These are phyloP conservation scores for Candida neerlandica DNA, from an alignment of 1,139 yeast genomes.

Conservation along the genomic window DNA sequence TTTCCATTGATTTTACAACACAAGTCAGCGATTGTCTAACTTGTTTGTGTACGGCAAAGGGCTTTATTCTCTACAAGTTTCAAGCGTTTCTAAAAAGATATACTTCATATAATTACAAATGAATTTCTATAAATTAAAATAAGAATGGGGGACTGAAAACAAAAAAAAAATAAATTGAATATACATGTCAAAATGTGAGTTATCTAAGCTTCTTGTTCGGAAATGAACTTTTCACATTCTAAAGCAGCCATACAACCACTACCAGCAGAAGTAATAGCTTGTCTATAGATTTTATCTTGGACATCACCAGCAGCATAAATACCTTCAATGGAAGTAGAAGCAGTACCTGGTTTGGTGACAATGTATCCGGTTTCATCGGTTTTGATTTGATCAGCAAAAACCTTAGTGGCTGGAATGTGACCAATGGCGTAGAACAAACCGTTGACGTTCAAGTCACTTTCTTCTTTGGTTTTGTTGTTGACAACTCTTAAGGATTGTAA, in stretches of 20 bases:
- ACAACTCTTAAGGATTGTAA: conserved; percentile 60
- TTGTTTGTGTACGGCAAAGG: too few relatives aligned
- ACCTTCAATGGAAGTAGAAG: conserved; percentile 86
- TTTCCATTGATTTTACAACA: too few relatives aligned
- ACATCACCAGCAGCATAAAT: conserved; percentile 99
- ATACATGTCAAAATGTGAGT: conserved; percentile 6
- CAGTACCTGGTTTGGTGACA: conserved; percentile 83
- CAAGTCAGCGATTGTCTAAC: too few relatives aligned
- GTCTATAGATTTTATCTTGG: conserved; percentile 95
- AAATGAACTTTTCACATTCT: conserved; percentile 83
- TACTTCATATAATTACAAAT: neutral
- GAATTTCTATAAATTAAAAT: conserved; percentile 3
- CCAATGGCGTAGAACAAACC: conserved; percentile 99
- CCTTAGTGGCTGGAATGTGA: conserved; percentile 90
- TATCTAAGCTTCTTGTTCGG: conserved; percentile 57
- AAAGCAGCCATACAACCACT: conserved; percentile 99
- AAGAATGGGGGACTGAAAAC: too few relatives aligned
- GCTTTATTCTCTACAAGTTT: neutral
- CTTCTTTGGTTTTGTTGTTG: conserved; percentile 73
- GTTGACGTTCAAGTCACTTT: conserved; percentile 69
- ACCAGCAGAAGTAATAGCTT: conserved; percentile 99
- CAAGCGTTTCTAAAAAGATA: neutral
- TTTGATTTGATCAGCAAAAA: conserved; percentile 72
- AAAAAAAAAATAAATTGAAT: neutral
- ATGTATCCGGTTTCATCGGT: conserved; percentile 89